Percentiles rank a stretch among this genome's conserved stretches.
Conservation (phyloP, 371 early-diverging fungal genomes). For the Sanchytrium tribonematis region DNA sequence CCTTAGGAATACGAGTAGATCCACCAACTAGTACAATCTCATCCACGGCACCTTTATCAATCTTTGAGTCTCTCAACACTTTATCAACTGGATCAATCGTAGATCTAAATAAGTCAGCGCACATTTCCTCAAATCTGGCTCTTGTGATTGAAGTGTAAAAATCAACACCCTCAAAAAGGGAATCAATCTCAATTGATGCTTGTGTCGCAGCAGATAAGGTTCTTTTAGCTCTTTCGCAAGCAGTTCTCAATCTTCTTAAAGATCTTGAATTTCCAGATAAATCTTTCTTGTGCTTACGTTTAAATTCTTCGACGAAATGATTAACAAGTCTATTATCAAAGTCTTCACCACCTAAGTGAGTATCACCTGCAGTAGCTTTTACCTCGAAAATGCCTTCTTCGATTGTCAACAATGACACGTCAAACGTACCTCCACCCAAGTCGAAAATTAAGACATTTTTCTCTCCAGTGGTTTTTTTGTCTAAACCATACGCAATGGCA, state of each 20-base stretch:
- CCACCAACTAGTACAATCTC: slow-evolving; percentile 98
- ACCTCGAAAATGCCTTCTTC: slow-evolving; percentile 81
- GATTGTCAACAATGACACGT: slow-evolving; percentile 78
- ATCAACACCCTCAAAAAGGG: slow-evolving; percentile 32
- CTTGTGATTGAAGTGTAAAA: slow-evolving; percentile 81
- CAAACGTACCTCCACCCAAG: slow-evolving; percentile 93
- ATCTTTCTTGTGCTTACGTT: slow-evolving; percentile 70
- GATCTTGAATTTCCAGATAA: slow-evolving; percentile 58
- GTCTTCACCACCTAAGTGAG: slow-evolving; percentile 95
- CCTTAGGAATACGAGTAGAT: slow-evolving; percentile 98
- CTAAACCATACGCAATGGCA: slow-evolving; percentile 87
- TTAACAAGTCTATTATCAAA: slow-evolving; percentile 77
- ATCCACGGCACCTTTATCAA: slow-evolving; percentile 64
- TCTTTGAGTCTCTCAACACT: slow-evolving; percentile 72
- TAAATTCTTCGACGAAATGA: slow-evolving; percentile 64
- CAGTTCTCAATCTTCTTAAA: slow-evolving; percentile 64
- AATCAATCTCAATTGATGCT: slow-evolving; percentile 42
- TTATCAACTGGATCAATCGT: slow-evolving; percentile 85
- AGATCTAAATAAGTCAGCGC: slow-evolving; percentile 69
- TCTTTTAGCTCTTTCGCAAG: slow-evolving; percentile 66
- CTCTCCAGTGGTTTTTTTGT: slow-evolving; percentile 61
- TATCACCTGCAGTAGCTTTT: slow-evolving; percentile 86
- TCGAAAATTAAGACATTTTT: slow-evolving; percentile 76
- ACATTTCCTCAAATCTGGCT: slow-evolving; percentile 88
- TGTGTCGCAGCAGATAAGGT: slow-evolving; percentile 54